Conservation (phyloP, 225 moss, liverwort and hornwort species). For the Neckera pumila region DNA sequence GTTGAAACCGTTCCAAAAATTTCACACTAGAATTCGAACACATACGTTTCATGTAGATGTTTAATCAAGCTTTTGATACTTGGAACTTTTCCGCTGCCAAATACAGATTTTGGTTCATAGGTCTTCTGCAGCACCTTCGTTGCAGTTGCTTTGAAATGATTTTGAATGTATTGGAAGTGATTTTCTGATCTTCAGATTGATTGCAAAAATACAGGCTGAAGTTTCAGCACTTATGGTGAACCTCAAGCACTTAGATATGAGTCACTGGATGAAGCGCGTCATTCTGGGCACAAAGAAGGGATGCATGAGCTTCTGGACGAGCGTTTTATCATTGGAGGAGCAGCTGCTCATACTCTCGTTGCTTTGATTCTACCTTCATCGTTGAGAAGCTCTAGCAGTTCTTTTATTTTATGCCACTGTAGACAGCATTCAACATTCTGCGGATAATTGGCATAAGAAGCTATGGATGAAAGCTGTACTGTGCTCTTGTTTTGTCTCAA, state of each 20-base stretch:
- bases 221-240: background rate
- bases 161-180: background rate
- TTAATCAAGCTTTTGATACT: background rate
- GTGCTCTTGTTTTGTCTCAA: background rate
- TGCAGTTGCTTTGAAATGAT: background rate
- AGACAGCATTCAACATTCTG: background rate
- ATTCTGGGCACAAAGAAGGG: background rate
- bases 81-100: background rate
- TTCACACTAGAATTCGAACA: background rate
- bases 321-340: background rate
- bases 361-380: background rate
- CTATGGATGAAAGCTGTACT: background rate
- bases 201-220: background rate
- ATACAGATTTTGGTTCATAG: background rate
- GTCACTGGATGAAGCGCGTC: background rate
- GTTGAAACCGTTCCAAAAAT: background rate
- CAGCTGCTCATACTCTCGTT: background rate
- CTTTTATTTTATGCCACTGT: background rate
- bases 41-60: background rate
- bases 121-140: background rate
- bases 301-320: background rate
- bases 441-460: background rate
- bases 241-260: background rate
- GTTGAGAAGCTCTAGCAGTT: background rate
- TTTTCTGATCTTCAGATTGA: background rate